Base-by-base conservation (phyloP, 2,329 filamentous ascomycete species). In the Meredithiella fracta region DNA sequence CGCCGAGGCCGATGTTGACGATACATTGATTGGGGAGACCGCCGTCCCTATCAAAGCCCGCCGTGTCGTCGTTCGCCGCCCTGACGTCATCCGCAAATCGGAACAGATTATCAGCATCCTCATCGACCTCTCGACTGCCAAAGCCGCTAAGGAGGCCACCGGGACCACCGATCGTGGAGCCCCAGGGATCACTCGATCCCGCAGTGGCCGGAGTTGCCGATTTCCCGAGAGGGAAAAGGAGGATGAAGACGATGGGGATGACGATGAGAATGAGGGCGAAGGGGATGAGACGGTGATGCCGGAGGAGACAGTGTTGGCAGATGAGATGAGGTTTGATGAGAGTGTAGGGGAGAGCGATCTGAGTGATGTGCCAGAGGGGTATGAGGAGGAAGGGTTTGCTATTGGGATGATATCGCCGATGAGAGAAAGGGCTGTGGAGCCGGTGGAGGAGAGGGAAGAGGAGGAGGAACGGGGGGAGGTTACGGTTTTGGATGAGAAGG, bases 301-400 rank as follows among this genome's bases (percentile, higher is more conserved):
- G 31, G 62, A 62, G 37, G 60, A 59, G 63, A 62, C 50, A 61
- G 63, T 37, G 55, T 56, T 38, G 59, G 65, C 22, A 64, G 64
- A 40, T 65, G 64, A 55, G 15, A 54, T 51, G 9, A 51, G 53
- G 4, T 53, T 53, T 42, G 54, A 37, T n/a, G 58, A 76, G 42
- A 81, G 78, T 0, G 81, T 85, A 60, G 80, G 83, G 55, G 82
- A 85, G 65, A 85, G 80, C 63, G 82, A 85, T 60, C 69, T 85
- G 0, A 85, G 80, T 54, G 82, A 85, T 59, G 75, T 81, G 3
- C 72, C 79, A 25, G 68, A 75, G 3, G 76, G 74, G 42, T 78
- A 78, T 57, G 76, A 81, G 53, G 75, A 79, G 47, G 75, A 34
- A 34, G 29, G 29, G 29, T 34, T 34, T 34, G 29, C 29, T 34